Evolutionary conservation across 2,329 filamentous ascomycete genomes (phyloP).

Genomic region (Hortaea werneckii): DNA sequence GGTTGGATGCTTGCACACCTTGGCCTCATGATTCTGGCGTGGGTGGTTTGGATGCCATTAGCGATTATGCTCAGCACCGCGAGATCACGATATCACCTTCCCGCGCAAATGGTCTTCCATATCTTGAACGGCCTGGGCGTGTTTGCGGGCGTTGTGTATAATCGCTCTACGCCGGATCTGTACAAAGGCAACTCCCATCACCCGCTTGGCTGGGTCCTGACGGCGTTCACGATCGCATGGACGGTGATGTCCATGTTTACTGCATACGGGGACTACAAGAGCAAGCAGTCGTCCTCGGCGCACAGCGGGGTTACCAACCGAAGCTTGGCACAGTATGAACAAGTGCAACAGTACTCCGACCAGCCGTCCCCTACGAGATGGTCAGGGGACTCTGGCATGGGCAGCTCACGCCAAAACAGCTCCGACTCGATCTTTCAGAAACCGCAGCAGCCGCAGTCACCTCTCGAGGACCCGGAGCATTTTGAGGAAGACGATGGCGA

Average conservation of each 20-base stretch:
- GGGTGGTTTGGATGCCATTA: slow-evolving; percentile 62
- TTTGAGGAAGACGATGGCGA: slow-evolving; percentile 8
- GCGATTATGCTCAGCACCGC: slow-evolving; percentile 82
- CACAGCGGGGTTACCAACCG: not conserved
- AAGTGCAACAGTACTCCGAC: slow-evolving; percentile 13
- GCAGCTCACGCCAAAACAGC: slow-evolving; percentile 23
- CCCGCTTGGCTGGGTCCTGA: slow-evolving; percentile 76
- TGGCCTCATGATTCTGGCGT: slow-evolving; percentile 56
- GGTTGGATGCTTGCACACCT: slow-evolving; percentile 59
- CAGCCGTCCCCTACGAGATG: slow-evolving; percentile 18
- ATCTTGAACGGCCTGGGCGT: slow-evolving; percentile 45
- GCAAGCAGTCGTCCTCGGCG: slow-evolving; percentile 3
- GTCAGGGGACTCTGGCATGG: slow-evolving; percentile 32
- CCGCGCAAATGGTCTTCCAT: slow-evolving; percentile 51
- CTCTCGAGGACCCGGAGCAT: slow-evolving; percentile 34
- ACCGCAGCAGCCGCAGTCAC: slow-evolving; percentile 2
- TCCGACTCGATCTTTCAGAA: slow-evolving; percentile 19
- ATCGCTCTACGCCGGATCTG: slow-evolving; percentile 69
- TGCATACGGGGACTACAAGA: slow-evolving; percentile 32
- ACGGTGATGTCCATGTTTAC: slow-evolving; percentile 57
- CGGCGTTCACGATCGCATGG: slow-evolving; percentile 61
- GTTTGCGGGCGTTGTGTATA: slow-evolving; percentile 60
- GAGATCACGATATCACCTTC: slow-evolving; percentile 62
- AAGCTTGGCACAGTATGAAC: not conserved
- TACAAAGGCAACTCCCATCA: slow-evolving; percentile 84